phyloP scores from a whole-genome alignment of 2,329 filamentous ascomycete genomes.

The Capronia epimyces region DNA sequence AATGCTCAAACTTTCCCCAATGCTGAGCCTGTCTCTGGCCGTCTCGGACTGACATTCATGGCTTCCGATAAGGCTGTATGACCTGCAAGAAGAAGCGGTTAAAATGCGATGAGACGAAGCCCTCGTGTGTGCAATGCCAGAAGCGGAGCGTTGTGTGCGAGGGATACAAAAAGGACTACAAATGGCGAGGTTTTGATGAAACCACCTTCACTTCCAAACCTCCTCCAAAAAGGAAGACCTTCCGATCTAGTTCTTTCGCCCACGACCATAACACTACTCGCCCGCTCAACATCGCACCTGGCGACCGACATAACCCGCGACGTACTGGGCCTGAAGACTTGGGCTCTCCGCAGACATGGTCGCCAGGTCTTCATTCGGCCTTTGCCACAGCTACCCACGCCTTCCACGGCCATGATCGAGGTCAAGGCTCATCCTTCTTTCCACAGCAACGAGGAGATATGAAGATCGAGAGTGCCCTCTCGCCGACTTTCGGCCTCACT shows the following conservation, averaged over 20 bases:
- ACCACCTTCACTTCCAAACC: slow-evolving; percentile 46
- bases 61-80: slow-evolving; percentile 54
- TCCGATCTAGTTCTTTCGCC: slow-evolving; percentile 18
- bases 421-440: slow-evolving; percentile 1
- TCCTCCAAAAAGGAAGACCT: slow-evolving; percentile 38
- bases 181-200: slow-evolving; percentile 67
- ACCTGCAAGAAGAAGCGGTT: slow-evolving; percentile 69
- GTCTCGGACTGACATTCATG: slow-evolving; percentile 11
- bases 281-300: slow-evolving; percentile 15
- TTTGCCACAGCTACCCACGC: slow-evolving; percentile 23
- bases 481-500: slow-evolving; percentile 4
- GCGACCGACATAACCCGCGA: background rate
- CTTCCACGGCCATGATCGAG: slow-evolving; percentile 10
- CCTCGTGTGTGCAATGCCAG: slow-evolving; percentile 61
- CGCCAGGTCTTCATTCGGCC: slow-evolving; percentile 24
- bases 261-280: slow-evolving; percentile 34
- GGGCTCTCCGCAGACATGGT: slow-evolving; percentile 19
- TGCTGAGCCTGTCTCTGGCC: background rate
- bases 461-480: background rate
- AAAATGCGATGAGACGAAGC: slow-evolving; percentile 69
- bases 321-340: background rate
- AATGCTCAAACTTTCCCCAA: background rate
- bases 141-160: slow-evolving; percentile 61
- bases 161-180: slow-evolving; percentile 70
- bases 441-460: slow-evolving; percentile 2